These are phyloP conservation scores for Fistulinella cinereoalba DNA, from an alignment of 1,284 basidiomycete species.

Conservation along the genomic window DNA sequence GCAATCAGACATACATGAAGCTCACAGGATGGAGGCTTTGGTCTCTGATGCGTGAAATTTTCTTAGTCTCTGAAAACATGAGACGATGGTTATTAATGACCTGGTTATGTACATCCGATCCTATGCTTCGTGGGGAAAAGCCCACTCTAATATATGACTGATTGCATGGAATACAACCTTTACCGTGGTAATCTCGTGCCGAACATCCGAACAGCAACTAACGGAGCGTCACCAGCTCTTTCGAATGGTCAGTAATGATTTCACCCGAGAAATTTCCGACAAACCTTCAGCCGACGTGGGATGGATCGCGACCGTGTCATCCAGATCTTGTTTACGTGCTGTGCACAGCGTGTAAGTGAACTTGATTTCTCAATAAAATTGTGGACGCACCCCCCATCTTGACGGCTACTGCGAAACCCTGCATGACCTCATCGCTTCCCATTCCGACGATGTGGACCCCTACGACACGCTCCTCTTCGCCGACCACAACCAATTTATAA, in stretches of 20 bases:
- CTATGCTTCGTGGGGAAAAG: background rate
- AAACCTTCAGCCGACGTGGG: constrained; percentile 76
- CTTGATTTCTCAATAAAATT: background rate
- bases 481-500: constrained; percentile 88
- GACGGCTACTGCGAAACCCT: constrained; percentile 92
- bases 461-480: constrained; percentile 90
- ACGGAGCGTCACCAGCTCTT: constrained; percentile 32
- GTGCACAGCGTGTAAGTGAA: constrained; percentile 4
- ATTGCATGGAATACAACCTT: background rate
- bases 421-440: constrained; percentile 89
- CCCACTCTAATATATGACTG: background rate
- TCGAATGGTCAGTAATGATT: constrained; percentile 11
- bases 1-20: too few species aligned
- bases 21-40: too few species aligned
- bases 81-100: too few species aligned
- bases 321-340: constrained; percentile 82
- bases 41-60: too few species aligned
- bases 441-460: constrained; percentile 91
- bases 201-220: constrained; percentile 11
- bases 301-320: constrained; percentile 90
- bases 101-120: too few species aligned
- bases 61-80: too few species aligned
- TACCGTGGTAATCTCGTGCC: background rate
- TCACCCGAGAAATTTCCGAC: constrained; percentile 17
- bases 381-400: constrained; percentile 82